Evolutionary conservation across 768 basidiomycete genomes (phyloP).

Genomic region (Boletus rubroflammeus): DNA sequence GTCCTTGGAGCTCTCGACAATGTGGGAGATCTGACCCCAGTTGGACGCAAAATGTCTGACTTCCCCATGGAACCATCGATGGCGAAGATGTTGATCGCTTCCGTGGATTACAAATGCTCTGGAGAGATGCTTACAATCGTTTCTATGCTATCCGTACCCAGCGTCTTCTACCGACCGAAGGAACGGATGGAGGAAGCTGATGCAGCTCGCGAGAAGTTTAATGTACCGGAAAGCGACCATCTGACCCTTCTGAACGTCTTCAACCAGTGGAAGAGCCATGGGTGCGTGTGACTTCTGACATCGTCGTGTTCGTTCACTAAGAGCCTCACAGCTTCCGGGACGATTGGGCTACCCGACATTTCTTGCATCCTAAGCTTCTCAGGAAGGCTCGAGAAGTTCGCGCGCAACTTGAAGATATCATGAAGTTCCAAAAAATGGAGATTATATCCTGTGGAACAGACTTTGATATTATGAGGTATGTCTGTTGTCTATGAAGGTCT

Average conservation of each 20-base stretch:
- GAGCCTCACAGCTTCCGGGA: slow-evolving; percentile 67
- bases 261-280: slow-evolving; percentile 96
- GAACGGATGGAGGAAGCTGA: slow-evolving; percentile 98
- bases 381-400: slow-evolving; percentile 95
- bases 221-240: slow-evolving; percentile 98
- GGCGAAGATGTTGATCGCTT: slow-evolving; percentile 94
- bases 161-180: slow-evolving; percentile 96
- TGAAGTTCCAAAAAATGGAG: slow-evolving; percentile 99
- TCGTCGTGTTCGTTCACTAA: slow-evolving; percentile 2
- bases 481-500: neutral
- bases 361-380: slow-evolving; percentile 93
- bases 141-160: slow-evolving; percentile 97
- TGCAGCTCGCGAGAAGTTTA: slow-evolving; percentile 96
- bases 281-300: slow-evolving; percentile 46
- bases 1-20: slow-evolving; percentile 97
- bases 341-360: slow-evolving; percentile 93
- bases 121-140: slow-evolving; percentile 97
- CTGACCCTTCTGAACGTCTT: slow-evolving; percentile 94
- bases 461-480: slow-evolving; percentile 81
- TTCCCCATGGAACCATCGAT: slow-evolving; percentile 99
- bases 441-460: slow-evolving; percentile 89
- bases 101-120: slow-evolving; percentile 90
- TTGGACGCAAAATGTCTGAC: slow-evolving; percentile 96
- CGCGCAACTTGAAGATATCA: slow-evolving; percentile 94
- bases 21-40: slow-evolving; percentile 89